Conservation (phyloP, 306 rosid genomes). For the Vigna trinervia region DNA sequence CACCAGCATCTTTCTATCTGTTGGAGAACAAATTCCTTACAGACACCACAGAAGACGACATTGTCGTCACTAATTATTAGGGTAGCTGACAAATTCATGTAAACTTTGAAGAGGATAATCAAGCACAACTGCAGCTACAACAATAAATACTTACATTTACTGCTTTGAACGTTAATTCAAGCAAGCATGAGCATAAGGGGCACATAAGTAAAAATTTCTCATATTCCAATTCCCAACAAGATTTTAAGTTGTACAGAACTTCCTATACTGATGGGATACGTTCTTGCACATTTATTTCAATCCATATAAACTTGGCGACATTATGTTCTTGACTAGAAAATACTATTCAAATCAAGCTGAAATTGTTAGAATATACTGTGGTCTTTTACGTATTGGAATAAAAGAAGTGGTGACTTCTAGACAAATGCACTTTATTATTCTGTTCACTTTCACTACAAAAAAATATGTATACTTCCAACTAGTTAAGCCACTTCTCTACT, state of each 20-base stretch:
- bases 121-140: background rate
- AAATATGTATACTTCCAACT: background rate
- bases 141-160: background rate
- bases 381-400: background rate
- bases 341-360: constrained; percentile 22
- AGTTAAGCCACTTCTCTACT: constrained; percentile 6
- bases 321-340: background rate
- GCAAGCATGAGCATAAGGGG: background rate
- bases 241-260: background rate
- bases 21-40: constrained; percentile 17
- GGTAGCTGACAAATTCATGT: constrained; percentile 11
- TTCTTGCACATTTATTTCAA: constrained; percentile 21
- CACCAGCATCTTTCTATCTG: background rate
- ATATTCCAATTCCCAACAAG: background rate
- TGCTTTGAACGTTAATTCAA: background rate
- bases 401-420: background rate
- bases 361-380: background rate
- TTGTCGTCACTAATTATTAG: background rate
- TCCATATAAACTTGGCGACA: background rate
- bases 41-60: background rate
- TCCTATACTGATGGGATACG: constrained; percentile 25
- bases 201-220: background rate
- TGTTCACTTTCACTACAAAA: constrained; percentile 2
- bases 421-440: constrained; percentile 6
- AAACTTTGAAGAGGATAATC: constrained; percentile 26